Evolutionary conservation across 2,329 filamentous ascomycete genomes (phyloP).

Genomic region (Colletotrichum spinosum): DNA sequence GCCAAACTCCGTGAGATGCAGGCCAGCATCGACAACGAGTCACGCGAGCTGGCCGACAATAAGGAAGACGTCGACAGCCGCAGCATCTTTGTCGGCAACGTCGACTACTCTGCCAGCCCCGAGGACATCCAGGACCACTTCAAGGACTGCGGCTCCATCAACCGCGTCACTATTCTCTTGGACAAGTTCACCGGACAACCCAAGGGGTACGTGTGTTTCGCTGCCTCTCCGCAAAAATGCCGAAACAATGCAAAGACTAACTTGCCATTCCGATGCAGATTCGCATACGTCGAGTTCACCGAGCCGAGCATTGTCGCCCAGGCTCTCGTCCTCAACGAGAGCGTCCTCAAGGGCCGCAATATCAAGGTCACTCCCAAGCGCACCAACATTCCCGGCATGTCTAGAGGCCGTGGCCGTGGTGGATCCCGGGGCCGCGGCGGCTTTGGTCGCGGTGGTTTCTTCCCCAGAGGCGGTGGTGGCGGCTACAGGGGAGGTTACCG

Average conservation of each 20-base stretch:
- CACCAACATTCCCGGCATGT: slow-evolving; percentile 96
- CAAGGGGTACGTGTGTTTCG: slow-evolving; percentile 80
- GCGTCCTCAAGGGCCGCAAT: slow-evolving; percentile 92
- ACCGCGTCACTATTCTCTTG: slow-evolving; percentile 94
- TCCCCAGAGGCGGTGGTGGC: slow-evolving; percentile 62
- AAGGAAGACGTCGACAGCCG: slow-evolving; percentile 96
- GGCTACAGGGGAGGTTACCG: slow-evolving; percentile 77
- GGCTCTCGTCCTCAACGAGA: slow-evolving; percentile 95
- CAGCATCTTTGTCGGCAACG: slow-evolving; percentile 98
- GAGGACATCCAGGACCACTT: slow-evolving; percentile 99
- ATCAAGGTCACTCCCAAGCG: slow-evolving; percentile 96
- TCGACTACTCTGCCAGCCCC: slow-evolving; percentile 96
- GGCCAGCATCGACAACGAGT: slow-evolving; percentile 84
- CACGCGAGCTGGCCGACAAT: slow-evolving; percentile 80
- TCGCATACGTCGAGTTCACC: slow-evolving; percentile 98
- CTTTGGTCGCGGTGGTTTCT: slow-evolving; percentile 64
- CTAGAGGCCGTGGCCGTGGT: slow-evolving; percentile 77
- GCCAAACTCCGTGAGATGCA: slow-evolving; percentile 91
- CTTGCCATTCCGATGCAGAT: slow-evolving; percentile 65
- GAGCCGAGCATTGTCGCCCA: slow-evolving; percentile 94
- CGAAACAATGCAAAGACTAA: not conserved
- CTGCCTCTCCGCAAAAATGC: not conserved
- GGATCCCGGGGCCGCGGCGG: slow-evolving; percentile 64
- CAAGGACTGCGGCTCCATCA: slow-evolving; percentile 96
- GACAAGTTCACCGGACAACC: slow-evolving; percentile 99